These are phyloP conservation scores for Neonectria magnoliae DNA, from an alignment of 2,329 filamentous ascomycete species.

Conservation along the genomic window DNA sequence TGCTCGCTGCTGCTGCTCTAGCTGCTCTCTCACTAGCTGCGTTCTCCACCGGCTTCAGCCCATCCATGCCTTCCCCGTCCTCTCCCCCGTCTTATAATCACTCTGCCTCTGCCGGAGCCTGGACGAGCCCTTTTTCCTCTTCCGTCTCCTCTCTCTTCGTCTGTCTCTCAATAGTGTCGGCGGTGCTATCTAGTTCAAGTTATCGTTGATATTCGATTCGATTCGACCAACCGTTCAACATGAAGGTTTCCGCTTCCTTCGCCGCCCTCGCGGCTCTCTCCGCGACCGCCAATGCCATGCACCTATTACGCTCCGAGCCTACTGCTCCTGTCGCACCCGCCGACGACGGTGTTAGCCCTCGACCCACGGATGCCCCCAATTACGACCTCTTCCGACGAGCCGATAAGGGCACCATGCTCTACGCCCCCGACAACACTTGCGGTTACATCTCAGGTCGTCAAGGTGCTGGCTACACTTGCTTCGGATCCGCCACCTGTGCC, in stretches of 20 bases:
- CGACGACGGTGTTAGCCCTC: slow-evolving; percentile 50
- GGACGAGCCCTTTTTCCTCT: background rate
- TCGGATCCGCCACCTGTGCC: slow-evolving; percentile 49
- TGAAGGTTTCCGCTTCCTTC: slow-evolving; percentile 35
- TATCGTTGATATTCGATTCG: background rate
- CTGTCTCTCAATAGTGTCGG: slow-evolving; percentile 13
- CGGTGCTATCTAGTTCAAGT: background rate
- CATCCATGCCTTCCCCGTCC: background rate
- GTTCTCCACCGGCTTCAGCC: background rate
- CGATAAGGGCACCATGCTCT: slow-evolving; percentile 51
- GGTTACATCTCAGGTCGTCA: slow-evolving; percentile 57
- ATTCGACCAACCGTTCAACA: slow-evolving; percentile 20
- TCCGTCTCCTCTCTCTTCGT: slow-evolving; percentile 11
- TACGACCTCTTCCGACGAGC: slow-evolving; percentile 45
- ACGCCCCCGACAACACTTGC: slow-evolving; percentile 61
- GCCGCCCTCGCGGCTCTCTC: slow-evolving; percentile 42
- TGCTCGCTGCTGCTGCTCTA: background rate
- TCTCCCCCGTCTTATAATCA: slow-evolving; percentile 27
- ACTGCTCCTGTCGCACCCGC: slow-evolving; percentile 48
- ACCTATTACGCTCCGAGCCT: slow-evolving; percentile 44
- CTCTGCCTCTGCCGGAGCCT: slow-evolving; percentile 15
- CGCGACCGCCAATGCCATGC: slow-evolving; percentile 46
- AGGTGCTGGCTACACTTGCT: slow-evolving; percentile 54
- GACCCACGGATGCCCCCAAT: slow-evolving; percentile 54
- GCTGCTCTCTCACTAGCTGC: slow-evolving; percentile 10